Percentiles rank a stretch among this genome's conserved stretches.
These are phyloP conservation scores for Logfia minima DNA, from an alignment of 129 eudicot genomes.

Conservation along the genomic window DNA sequence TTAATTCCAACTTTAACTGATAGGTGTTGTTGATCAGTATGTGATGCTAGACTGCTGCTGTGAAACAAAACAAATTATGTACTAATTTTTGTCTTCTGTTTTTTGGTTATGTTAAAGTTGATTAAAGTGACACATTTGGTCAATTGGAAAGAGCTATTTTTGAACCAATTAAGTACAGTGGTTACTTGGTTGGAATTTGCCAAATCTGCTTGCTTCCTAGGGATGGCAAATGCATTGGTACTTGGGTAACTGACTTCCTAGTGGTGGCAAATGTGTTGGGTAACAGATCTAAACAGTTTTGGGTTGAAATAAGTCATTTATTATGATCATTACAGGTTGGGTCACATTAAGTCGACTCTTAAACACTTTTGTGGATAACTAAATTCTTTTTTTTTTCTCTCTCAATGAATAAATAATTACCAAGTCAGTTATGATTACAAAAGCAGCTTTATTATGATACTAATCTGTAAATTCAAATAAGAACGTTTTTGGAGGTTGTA, in stretches of 20 bases:
- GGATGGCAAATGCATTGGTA: background rate
- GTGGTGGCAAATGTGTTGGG: background rate
- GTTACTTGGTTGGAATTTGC: background rate
- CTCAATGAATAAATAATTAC: no score
- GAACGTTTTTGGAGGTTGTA: no score
- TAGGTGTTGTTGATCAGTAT: background rate
- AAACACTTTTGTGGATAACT: no score
- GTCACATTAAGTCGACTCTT: no score
- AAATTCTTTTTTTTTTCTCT: no score
- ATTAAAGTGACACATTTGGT: background rate
- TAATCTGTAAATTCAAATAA: no score
- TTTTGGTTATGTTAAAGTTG: background rate
- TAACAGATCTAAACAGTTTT: background rate
- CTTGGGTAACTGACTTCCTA: no score
- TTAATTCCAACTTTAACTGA: background rate
- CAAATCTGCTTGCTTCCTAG: background rate
- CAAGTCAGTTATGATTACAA: no score
- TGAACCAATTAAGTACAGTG: background rate
- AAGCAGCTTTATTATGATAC: no score
- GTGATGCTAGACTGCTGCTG: conserved; percentile 1
- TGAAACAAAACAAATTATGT: background rate
- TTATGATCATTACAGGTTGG: no score
- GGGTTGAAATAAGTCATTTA: conserved; percentile 3
- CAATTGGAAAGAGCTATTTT: background rate
- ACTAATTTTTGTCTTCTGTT: background rate